Evolutionary conservation across 306 rosid genomes (phyloP).

Genomic region (Dryas drummondii): DNA sequence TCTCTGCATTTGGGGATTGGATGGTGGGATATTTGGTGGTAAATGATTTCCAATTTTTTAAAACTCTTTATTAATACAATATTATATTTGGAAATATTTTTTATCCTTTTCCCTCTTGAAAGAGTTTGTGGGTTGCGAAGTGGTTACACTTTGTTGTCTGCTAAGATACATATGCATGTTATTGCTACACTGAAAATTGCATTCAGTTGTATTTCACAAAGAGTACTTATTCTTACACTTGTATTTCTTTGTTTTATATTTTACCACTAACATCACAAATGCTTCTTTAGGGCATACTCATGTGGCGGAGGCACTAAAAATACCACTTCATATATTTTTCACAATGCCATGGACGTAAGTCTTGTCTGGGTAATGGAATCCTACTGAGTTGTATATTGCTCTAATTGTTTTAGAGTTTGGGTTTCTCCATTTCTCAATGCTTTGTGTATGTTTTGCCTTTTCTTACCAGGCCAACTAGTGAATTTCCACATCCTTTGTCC

Average conservation of each 20-base stretch:
- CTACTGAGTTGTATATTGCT: slow-evolving; percentile 12
- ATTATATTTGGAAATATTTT: no score
- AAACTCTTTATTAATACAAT: background rate
- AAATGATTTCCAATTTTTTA: background rate
- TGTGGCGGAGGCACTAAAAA: slow-evolving; percentile 92
- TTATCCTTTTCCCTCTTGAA: background rate
- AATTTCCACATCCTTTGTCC: slow-evolving; percentile 96
- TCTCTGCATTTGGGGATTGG: slow-evolving; percentile 7
- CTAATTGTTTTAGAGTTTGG: slow-evolving; percentile 11
- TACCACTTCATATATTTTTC: slow-evolving; percentile 95
- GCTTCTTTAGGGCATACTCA: slow-evolving; percentile 81
- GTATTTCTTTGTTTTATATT: slow-evolving; percentile 11
- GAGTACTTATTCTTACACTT: background rate
- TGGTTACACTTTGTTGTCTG: background rate
- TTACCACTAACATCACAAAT: slow-evolving; percentile 28
- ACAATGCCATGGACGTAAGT: slow-evolving; percentile 99
- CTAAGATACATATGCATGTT: background rate
- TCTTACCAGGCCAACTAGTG: slow-evolving; percentile 86
- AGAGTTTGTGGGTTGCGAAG: background rate
- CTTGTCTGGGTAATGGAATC: slow-evolving; percentile 50
- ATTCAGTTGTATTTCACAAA: background rate
- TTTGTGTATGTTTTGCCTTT: slow-evolving; percentile 27
- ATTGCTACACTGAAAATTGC: background rate
- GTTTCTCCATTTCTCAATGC: slow-evolving; percentile 23
- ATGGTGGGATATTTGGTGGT: background rate